Conservation (phyloP, 768 basidiomycete species). For the Panellus pusillus region DNA sequence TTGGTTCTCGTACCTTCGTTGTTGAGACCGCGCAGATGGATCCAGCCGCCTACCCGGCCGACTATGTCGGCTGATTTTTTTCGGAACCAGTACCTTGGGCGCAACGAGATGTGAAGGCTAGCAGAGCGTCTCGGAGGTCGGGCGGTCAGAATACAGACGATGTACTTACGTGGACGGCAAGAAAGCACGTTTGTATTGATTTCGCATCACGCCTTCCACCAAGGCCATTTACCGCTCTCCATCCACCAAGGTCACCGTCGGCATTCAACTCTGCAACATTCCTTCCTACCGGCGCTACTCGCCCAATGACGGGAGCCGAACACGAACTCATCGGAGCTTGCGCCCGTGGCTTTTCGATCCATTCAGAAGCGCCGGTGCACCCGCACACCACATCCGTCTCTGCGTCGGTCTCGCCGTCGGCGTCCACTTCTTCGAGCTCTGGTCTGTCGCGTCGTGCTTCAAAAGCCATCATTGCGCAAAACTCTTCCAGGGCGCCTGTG, state of each 20-base stretch:
- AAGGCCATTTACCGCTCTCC: slow-evolving; percentile 88
- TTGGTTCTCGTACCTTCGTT: not conserved
- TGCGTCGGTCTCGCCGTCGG: slow-evolving; percentile 33
- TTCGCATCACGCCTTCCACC: slow-evolving; percentile 76
- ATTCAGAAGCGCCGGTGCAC: slow-evolving; percentile 53
- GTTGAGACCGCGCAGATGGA: slow-evolving; percentile 55
- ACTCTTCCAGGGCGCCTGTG: slow-evolving; percentile 36
- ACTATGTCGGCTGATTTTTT: slow-evolving; percentile 92
- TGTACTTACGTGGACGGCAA: slow-evolving; percentile 72
- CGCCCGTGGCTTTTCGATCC: slow-evolving; percentile 83
- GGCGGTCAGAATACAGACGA: slow-evolving; percentile 76
- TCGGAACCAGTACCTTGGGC: slow-evolving; percentile 92
- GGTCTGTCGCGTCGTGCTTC: slow-evolving; percentile 27
- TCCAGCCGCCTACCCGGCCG: slow-evolving; percentile 57
- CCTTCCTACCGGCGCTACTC: slow-evolving; percentile 90
- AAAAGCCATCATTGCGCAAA: slow-evolving; percentile 35
- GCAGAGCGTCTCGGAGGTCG: slow-evolving; percentile 80
- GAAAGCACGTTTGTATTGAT: slow-evolving; percentile 43
- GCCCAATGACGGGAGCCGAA: slow-evolving; percentile 78
- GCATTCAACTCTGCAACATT: slow-evolving; percentile 96
- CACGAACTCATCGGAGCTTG: slow-evolving; percentile 77
- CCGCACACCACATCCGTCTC: slow-evolving; percentile 60
- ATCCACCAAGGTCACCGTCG: slow-evolving; percentile 89
- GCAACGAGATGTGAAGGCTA: slow-evolving; percentile 96
- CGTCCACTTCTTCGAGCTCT: slow-evolving; percentile 35